Base-by-base conservation (phyloP, 306 rosid genomes). In the Luffa acutangula region DNA sequence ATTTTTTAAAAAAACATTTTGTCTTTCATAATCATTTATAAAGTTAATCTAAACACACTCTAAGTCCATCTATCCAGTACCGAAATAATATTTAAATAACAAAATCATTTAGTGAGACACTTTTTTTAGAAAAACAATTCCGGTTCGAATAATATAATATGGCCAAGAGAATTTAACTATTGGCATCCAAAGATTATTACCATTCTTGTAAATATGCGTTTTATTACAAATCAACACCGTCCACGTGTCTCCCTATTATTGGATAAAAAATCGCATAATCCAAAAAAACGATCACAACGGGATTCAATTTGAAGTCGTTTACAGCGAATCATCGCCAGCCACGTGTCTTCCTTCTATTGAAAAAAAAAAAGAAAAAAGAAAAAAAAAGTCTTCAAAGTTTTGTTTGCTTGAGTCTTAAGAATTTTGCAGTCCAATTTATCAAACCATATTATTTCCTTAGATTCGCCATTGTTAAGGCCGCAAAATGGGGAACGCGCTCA, bases 401-500 rank as follows among this genome's bases (percentile, higher is more conserved):
- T 42, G 53, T 48, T 46, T 42, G 53, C 53, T 20, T n/a, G 77
- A 48, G 59, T 72, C 12, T 13, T 25, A 72, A 48, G 77, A 72
- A 72, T 48, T 72, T 67, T 72, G 8, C 9, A 12, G 74, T 58
- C 51, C 33, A 18, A 3, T 57, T 39, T 15, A 45, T 66, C 4
- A 39, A 66, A 52, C 81, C 81, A 76, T 65, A 18, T 57, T 62
- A 49, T 49, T 49, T 11, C 5, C 66, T 75, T 76, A 46, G 71
- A 66, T 76, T 42, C 4, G 13, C 58, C 17, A 21, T 72, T 48
- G 54, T 12, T 9, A 25, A 81, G 56, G 80, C 76, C 60, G 66
- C 75, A 78, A 57, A 33, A 89, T 92, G 97, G 97, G 91, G 66
- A 93, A 89, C 48, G 92, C 90, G 46, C 80, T 90, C 9, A 84